Percentiles rank a stretch among this genome's conserved stretches.
Evolutionary conservation across 768 basidiomycete genomes (phyloP).

Genomic region (Amylocystis lapponica): DNA sequence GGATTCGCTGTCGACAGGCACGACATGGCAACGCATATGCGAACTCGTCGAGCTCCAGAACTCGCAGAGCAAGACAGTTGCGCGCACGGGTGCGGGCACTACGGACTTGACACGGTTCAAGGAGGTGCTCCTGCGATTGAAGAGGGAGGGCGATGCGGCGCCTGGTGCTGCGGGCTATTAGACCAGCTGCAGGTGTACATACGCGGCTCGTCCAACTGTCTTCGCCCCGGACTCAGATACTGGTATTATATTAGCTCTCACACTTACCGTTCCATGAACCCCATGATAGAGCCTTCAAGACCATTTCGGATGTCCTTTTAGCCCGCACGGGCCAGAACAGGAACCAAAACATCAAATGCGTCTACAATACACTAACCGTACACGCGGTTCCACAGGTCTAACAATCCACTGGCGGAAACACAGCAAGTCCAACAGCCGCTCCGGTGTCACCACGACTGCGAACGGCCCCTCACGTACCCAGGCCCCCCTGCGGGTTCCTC

Average conservation of each 20-base stretch:
- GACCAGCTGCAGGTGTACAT: too few relatives aligned
- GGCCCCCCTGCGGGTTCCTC: background rate
- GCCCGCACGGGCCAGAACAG: too few relatives aligned
- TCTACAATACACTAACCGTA: too few relatives aligned
- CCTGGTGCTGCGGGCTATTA: slow-evolving; percentile 94
- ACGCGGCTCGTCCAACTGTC: too few relatives aligned
- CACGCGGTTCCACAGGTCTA: too few relatives aligned
- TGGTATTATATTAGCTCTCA: too few relatives aligned
- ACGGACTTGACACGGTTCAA: slow-evolving; percentile 88
- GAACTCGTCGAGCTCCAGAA: slow-evolving; percentile 84
- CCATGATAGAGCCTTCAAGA: too few relatives aligned
- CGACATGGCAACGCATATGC: slow-evolving; percentile 95
- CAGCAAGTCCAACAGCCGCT: background rate
- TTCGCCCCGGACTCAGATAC: too few relatives aligned
- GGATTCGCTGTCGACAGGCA: slow-evolving; percentile 77
- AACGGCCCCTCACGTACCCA: slow-evolving; percentile 1
- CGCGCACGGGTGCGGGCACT: slow-evolving; percentile 79
- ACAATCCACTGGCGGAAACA: too few relatives aligned
- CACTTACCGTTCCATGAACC: too few relatives aligned
- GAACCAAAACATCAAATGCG: too few relatives aligned
- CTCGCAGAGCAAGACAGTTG: slow-evolving; percentile 94
- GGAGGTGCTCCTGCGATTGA: slow-evolving; percentile 85
- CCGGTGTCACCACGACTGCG: background rate
- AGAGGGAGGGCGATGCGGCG: slow-evolving; percentile 85
- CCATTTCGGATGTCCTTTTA: too few relatives aligned